Base-by-base conservation (phyloP, 345 rosid species). In the Arabidopsis suecica region DNA sequence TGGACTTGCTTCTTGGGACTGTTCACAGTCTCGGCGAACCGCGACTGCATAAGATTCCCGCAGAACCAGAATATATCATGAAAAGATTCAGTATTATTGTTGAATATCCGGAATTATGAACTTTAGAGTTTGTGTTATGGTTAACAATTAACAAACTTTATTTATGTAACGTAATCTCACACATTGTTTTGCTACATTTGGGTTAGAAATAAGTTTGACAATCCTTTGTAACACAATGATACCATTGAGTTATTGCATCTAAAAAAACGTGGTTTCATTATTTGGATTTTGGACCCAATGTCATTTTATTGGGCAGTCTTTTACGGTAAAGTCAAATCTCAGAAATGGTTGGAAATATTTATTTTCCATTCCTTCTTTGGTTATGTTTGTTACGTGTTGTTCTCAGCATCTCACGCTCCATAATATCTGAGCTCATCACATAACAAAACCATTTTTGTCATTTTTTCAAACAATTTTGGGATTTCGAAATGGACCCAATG, bases 331-430 rank as follows among this genome's bases (percentile, higher is more conserved):
- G 74, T 61, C 74, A 59, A 68, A 40, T 75, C 18, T 7, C 23
- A 11, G 22, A 51, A 67, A 13, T 58, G 47, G 58, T 61, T 61
- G 40, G 49, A 41, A 28, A 59, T 41, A 49, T 32, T 49, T 51
- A 16, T 51, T 61, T 36, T 7, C 2, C 20, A 14, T 60, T 75
- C 69, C 57, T 41, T 68, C 22, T 60, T 75, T 68, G 61, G 74
- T 16, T 68, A 42, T 76, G 57, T 42, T 76, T 61, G 64, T 68
- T 68, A 68, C 68, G 69, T 76, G 55, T 68, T 53, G 74, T 42
- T 76, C 64, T 68, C 69, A 33, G 67, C 79, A 61, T 61, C 50
- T 53, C 48, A 41, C 3, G 30, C 68, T 50, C 62, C 61, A 68
- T 67, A 40, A 30, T 30, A 49, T 49, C 16, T 59, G 55, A 67